Percentiles rank a stretch among this genome's conserved stretches.
Conservation (phyloP, 2,329 filamentous ascomycete genomes). For the Chaetomium globosum region DNA sequence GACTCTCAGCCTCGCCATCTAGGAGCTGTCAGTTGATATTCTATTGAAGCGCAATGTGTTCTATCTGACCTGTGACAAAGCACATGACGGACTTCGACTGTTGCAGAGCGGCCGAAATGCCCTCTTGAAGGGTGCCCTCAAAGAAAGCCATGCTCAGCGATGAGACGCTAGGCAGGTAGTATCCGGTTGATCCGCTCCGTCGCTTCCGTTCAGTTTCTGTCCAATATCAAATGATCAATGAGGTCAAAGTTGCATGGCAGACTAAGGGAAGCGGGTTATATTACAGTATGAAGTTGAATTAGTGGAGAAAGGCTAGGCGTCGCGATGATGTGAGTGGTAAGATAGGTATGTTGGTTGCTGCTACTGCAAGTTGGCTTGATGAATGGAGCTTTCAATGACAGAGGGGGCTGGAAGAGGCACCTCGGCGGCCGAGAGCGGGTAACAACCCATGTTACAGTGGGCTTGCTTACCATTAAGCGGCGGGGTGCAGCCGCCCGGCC, state of each 20-base stretch:
- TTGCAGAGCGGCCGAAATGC: constrained; percentile 73
- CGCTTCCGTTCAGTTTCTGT: background rate
- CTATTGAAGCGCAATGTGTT: constrained; percentile 11
- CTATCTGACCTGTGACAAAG: constrained; percentile 73
- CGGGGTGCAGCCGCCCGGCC: constrained; percentile 11
- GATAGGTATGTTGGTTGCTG: background rate
- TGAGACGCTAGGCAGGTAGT: background rate
- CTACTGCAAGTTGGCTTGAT: constrained; percentile 16
- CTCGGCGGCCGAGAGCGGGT: background rate
- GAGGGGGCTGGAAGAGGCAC: background rate
- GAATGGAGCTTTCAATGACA: background rate
- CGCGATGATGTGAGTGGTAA: background rate
- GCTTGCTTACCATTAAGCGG: background rate
- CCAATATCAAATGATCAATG: background rate
- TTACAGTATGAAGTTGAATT: background rate
- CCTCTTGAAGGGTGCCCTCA: constrained; percentile 75
- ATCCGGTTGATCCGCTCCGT: background rate
- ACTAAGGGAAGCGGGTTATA: background rate
- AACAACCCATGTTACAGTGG: constrained; percentile 17
- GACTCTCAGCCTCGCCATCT: constrained; percentile 73
- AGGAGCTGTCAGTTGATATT: constrained; percentile 26
- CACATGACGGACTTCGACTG: constrained; percentile 79
- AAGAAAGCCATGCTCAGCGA: constrained; percentile 69
- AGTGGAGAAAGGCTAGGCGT: background rate
- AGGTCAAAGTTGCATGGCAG: background rate